Base-by-base conservation (phyloP, 176 grass and related monocot species). In the Cymbopogon citratus region DNA sequence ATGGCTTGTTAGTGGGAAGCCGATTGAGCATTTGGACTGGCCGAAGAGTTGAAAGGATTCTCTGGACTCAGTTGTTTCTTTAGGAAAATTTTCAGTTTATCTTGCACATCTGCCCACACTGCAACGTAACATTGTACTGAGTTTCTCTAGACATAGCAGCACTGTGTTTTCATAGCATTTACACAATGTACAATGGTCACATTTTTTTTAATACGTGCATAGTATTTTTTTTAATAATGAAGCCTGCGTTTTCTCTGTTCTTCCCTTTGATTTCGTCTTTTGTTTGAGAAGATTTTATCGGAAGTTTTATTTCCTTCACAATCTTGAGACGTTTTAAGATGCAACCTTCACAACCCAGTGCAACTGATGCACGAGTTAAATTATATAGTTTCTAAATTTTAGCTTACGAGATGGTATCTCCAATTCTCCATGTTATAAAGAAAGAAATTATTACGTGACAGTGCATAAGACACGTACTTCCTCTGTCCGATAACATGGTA, bases 1-100 rank as follows among this genome's bases (percentile, higher is more conserved):
- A 3, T 98, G 95, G 90, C 51, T 90, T 48, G 80, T 87, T 24
- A 91, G 75, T 70, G 44, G 14, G 31, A 56, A 78, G 16, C 77
- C 79, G 48, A 83, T 81, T 15, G 67, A 82, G 44, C 66, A 80
- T 73, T 87, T 98, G 84, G 84, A 86, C 36, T 98, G 92, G 95
- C 88, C 88, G 3, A 81, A 84, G 11, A 92, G 57, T 66, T 97
- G 73, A 91, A 62, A 69, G 25, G 59, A 79, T 77, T 11, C 11
- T 33, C 18, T 80, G 63, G n/a, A 78, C 14, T 12, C 38, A 25
- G 12, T 29, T 75, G 38, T 75, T 75, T 64, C 31, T 79, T 23
- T 21, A 72, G 44, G 71, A 36, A 54, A 71, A 14, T 28, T 73
- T 19, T 19, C 29, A 24, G 45, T 78, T 57, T 33, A 38, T 73